Base-by-base conservation (phyloP, 306 rosid species). In the Prosopis cineraria region DNA sequence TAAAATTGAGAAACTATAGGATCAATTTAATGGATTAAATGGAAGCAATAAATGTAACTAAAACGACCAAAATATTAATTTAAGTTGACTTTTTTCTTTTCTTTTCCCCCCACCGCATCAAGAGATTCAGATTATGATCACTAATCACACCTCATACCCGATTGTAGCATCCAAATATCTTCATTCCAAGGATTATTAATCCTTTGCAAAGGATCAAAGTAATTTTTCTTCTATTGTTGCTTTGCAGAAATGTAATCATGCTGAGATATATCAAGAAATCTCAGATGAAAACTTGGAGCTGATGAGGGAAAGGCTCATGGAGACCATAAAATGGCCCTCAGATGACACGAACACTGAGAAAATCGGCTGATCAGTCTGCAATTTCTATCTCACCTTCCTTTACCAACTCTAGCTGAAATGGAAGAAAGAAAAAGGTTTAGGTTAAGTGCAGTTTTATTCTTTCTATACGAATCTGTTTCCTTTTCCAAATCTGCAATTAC, bases 281-380 rank as follows among this genome's bases (percentile, higher is more conserved):
- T 91, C 98, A 2, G 87, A 93, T 69, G 90, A 93, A 84, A 95
- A 93, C 85, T 79, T 95, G 89, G 97, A 88, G 75, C 74, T 95
- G 82, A 93, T 95, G 98, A 94, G 98, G 67, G 99, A 95, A 80
- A 80, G 98, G 73, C 96, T 95, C 34, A 85, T 87, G 48, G 91
- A 95, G 84, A 95, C 99, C 24, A 97, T 95, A 73, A 93, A 89
- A 87, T 95, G 99, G 99, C 99, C 99, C 11, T 91, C 98, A 3
- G 99, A 95, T 80, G 99, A 95, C 90, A 48, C 93, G n/a, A 90
- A 91, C 89, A 84, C 94, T 17, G 98, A 92, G 85, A 92, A 84
- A 84, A 86, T 93, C 24, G 97, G 99, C 50, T 95, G 79, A 88
- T 11, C 30, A 53, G 27, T 45, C 4, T 37, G 43, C 31, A 68